A percentile compares a stretch with the other conserved stretches of the same genome.
Evolutionary conservation across 2,329 filamentous ascomycete species (phyloP).

Genomic region (Fusarium globosum): DNA sequence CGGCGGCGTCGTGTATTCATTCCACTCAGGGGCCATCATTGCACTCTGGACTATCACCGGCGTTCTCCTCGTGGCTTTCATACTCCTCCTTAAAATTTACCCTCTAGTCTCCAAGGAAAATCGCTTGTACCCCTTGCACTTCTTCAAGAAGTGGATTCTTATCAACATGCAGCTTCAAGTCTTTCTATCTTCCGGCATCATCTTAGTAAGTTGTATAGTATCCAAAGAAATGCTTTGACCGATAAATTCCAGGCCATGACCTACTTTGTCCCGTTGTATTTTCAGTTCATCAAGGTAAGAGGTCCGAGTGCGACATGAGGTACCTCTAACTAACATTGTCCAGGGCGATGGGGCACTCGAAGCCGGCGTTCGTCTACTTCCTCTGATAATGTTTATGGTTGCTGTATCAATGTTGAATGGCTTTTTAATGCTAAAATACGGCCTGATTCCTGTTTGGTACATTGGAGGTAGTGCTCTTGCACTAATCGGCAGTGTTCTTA

Average conservation of each 20-base stretch:
- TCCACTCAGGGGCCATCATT: not conserved
- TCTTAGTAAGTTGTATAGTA: not conserved
- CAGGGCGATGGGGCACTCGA: conserved; percentile 1
- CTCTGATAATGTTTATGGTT: not conserved
- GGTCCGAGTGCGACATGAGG: fast-evolving
- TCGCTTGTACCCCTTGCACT: not conserved
- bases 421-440: not conserved
- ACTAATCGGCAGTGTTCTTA: not conserved
- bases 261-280: not conserved
- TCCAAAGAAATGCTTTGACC: fast-evolving
- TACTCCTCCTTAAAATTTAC: not conserved
- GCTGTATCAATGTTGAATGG: not conserved
- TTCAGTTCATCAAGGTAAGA: not conserved
- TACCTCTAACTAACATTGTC: fast-evolving
- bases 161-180: conserved; percentile 8
- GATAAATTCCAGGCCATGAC: not conserved
- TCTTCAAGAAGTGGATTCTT: not conserved
- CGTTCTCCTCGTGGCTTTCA: fast-evolving
- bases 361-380: not conserved
- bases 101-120: not conserved
- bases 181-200: not conserved
- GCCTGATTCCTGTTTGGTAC: not conserved
- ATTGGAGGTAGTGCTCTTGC: not conserved
- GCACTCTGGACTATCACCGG: not conserved
- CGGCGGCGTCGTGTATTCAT: not conserved